Evolutionary conservation across 2,329 filamentous ascomycete species (phyloP).

Genomic region (Aspergillus japonicus): DNA sequence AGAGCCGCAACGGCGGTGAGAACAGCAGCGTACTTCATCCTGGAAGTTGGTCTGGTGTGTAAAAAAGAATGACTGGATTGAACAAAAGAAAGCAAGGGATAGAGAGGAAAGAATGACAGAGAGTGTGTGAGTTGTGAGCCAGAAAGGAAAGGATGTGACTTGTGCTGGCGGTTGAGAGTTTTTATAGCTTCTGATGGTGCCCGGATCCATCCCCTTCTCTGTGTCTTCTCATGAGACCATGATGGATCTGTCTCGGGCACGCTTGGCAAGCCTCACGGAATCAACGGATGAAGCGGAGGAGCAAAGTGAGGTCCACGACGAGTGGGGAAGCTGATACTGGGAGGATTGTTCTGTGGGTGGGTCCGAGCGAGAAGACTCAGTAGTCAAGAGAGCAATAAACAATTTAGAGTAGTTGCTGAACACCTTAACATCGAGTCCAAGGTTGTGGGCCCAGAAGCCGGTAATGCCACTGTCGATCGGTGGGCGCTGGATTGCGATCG

Average conservation of each 20-base stretch:
- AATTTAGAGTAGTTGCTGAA: not conserved
- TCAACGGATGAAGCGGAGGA: not conserved
- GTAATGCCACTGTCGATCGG: conserved; percentile 7
- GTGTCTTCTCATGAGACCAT: not conserved
- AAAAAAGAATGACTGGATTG: conserved; percentile 3
- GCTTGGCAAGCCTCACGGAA: not conserved
- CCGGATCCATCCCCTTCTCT: too few relatives aligned
- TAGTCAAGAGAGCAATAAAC: not conserved
- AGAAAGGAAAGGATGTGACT: conserved; percentile 5
- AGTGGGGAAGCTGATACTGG: not conserved
- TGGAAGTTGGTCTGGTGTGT: conserved; percentile 8
- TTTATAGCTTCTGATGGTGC: conserved; percentile 1
- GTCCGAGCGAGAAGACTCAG: not conserved
- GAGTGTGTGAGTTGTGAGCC: conserved; percentile 1
- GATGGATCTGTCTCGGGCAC: not conserved
- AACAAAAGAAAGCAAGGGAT: conserved; percentile 3
- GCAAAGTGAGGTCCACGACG: not conserved
- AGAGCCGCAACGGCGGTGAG: conserved; percentile 16
- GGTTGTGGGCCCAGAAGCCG: not conserved
- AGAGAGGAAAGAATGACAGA: conserved; percentile 5
- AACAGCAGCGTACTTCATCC: conserved; percentile 20
- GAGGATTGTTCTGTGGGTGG: not conserved
- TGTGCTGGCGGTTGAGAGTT: not conserved
- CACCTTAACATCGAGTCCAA: not conserved
- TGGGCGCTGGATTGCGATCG: conserved; percentile 1